Evolutionary conservation across 305 asterid species (phyloP).

Genomic region (Withania somnifera): DNA sequence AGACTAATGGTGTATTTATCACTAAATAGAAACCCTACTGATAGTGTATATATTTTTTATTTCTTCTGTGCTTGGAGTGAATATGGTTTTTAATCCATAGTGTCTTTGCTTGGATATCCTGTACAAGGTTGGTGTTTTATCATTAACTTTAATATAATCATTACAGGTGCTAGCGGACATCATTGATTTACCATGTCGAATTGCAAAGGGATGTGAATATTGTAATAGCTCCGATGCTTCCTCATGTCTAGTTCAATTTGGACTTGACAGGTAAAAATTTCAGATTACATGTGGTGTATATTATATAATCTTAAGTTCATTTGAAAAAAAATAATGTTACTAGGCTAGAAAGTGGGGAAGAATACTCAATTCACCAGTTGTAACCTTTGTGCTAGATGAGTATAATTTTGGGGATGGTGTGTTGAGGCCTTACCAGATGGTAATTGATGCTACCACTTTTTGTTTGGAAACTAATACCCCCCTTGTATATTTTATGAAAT

Average conservation of each 20-base stretch:
- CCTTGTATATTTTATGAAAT: not conserved
- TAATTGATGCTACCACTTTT: not conserved
- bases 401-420: not conserved
- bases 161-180: conserved; percentile 86
- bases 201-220: conserved; percentile 90
- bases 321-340: not conserved
- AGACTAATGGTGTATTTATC: not conserved
- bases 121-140: not conserved
- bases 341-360: not conserved
- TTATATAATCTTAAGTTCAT: not conserved
- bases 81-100: not conserved
- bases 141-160: not conserved
- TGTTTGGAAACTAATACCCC: not conserved
- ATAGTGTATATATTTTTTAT: not conserved
- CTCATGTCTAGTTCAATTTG: conserved; percentile 91
- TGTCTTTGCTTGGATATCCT: not conserved
- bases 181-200: conserved; percentile 92
- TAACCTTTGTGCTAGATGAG: not conserved
- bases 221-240: conserved; percentile 81
- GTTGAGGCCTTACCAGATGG: not conserved
- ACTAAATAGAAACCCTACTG: not conserved
- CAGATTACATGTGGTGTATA: not conserved
- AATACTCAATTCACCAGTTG: not conserved
- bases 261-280: conserved; percentile 62
- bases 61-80: not conserved